These are phyloP conservation scores for Fraxinus paxiana DNA, from an alignment of 305 asterid species.

Conservation along the genomic window DNA sequence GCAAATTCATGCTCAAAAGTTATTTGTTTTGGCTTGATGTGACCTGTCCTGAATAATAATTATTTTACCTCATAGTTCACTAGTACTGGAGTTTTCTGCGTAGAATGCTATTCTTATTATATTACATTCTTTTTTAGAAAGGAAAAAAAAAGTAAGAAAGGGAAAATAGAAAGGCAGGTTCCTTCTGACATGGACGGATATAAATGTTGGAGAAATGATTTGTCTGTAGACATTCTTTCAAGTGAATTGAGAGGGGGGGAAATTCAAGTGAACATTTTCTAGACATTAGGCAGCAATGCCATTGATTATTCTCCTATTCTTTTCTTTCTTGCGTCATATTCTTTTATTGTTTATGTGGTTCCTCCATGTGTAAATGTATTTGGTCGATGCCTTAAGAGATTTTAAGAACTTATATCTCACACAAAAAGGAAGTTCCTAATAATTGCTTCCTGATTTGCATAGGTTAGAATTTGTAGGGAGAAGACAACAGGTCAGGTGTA, in stretches of 20 bases:
- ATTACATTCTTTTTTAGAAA: background rate
- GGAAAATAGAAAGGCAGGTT: background rate
- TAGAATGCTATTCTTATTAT: background rate
- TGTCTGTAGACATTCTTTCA: background rate
- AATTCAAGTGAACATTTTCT: background rate
- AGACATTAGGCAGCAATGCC: background rate
- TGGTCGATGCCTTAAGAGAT: background rate
- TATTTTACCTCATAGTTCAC: background rate
- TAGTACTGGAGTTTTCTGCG: background rate
- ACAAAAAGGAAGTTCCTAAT: slow-evolving; percentile 15
- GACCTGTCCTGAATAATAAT: background rate
- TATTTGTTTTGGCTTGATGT: background rate
- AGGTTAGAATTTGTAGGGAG: slow-evolving; percentile 95
- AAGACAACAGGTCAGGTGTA: slow-evolving; percentile 82
- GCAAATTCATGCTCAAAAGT: background rate
- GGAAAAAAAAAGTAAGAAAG: background rate
- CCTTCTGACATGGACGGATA: background rate
- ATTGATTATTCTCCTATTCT: background rate
- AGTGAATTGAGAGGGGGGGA: background rate
- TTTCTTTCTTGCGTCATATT: background rate
- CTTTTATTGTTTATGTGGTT: background rate
- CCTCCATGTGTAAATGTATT: background rate
- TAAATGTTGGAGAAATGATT: background rate
- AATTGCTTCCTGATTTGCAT: slow-evolving; percentile 22
- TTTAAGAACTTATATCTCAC: background rate